Evolutionary conservation across 73 alveolate genomes (phyloP).

Genomic region (Paramecium primaurelia): DNA sequence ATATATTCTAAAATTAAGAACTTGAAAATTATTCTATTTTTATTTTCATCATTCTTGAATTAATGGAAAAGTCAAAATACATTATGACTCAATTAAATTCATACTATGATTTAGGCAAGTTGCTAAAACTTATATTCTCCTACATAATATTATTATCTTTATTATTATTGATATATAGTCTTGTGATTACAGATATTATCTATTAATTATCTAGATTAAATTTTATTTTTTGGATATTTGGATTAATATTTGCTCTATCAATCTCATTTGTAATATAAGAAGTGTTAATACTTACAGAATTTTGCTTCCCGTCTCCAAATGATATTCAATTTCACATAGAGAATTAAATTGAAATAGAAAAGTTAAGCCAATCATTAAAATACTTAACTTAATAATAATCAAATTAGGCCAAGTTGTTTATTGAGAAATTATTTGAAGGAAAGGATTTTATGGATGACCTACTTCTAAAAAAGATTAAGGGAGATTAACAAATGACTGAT

Average conservation of each 20-base stretch:
- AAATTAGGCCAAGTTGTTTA: background rate
- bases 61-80: background rate
- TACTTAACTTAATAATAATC: background rate
- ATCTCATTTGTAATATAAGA: background rate
- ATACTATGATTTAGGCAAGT: background rate
- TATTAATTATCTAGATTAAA: background rate
- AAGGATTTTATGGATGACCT: constrained; percentile 13
- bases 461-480: background rate
- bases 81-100: background rate
- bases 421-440: background rate
- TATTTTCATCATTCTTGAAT: background rate
- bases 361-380: background rate
- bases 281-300: background rate
- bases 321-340: background rate
- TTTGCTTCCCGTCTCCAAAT: background rate
- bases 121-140: background rate
- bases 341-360: background rate
- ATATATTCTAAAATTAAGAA: background rate
- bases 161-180: background rate
- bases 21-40: background rate
- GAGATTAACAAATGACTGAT: background rate
- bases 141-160: background rate
- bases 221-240: background rate
- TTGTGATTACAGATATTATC: background rate
- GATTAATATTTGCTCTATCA: background rate